phyloP scores from a whole-genome alignment of 352 stramenopile genomes.

The Globisporangium megalacanthum region DNA sequence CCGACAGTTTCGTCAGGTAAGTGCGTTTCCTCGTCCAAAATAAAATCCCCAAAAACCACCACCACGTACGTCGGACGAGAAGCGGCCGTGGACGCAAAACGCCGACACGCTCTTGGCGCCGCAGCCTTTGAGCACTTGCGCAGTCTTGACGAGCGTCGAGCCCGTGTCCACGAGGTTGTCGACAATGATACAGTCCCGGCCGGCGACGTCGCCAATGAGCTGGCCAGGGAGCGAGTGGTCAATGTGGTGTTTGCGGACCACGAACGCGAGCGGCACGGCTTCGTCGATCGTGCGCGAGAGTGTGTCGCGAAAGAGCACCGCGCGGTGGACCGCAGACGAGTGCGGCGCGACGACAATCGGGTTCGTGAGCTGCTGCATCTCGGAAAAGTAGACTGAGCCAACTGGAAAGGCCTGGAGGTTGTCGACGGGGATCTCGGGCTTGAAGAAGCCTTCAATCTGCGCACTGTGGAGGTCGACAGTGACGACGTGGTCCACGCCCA shows the following conservation, averaged over 20 bases:
- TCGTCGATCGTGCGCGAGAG: slow-evolving; percentile 74
- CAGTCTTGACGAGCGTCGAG: slow-evolving; percentile 76
- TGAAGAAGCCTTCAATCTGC: slow-evolving; percentile 88
- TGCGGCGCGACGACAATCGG: slow-evolving; percentile 81
- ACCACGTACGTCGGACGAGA: slow-evolving; percentile 65
- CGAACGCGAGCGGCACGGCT: slow-evolving; percentile 71
- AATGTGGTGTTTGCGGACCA: slow-evolving; percentile 81
- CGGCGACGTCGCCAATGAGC: slow-evolving; percentile 69
- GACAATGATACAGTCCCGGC: slow-evolving; percentile 85
- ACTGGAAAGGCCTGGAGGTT: slow-evolving; percentile 85
- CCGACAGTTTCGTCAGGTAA: background rate
- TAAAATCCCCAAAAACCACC: background rate
- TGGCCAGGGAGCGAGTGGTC: slow-evolving; percentile 61
- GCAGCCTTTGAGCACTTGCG: slow-evolving; percentile 73
- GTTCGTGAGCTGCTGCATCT: slow-evolving; percentile 50
- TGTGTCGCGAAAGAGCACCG: slow-evolving; percentile 78
- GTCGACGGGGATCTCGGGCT: slow-evolving; percentile 79
- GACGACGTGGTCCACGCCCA: slow-evolving; percentile 86
- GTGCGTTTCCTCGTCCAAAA: too few species aligned
- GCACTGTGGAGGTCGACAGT: slow-evolving; percentile 85
- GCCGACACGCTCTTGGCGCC: slow-evolving; percentile 74
- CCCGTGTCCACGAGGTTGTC: slow-evolving; percentile 86
- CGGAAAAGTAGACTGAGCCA: slow-evolving; percentile 81
- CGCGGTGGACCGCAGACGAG: slow-evolving; percentile 72
- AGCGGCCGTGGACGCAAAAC: slow-evolving; percentile 81